phyloP scores from a whole-genome alignment of 2,329 filamentous ascomycete species.

The Cladosporium sp. region DNA sequence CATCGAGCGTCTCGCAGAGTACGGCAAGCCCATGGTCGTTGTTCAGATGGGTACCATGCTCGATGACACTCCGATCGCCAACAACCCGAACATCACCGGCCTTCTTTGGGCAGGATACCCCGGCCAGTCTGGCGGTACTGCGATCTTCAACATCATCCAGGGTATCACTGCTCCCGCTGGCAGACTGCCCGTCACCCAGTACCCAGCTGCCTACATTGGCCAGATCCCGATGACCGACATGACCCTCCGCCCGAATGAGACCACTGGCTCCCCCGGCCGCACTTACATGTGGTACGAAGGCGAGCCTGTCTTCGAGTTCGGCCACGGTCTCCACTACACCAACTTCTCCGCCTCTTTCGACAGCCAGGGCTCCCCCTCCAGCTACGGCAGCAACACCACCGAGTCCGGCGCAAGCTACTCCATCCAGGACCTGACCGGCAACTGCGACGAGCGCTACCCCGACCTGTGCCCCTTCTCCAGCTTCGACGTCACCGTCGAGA shows the following conservation, averaged over 20 bases:
- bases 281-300: slow-evolving; percentile 55
- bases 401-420: slow-evolving; percentile 14
- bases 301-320: slow-evolving; percentile 48
- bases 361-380: slow-evolving; percentile 11
- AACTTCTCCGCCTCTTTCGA: slow-evolving; percentile 37
- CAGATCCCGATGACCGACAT: slow-evolving; percentile 51
- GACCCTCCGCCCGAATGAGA: slow-evolving; percentile 43
- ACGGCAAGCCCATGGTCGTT: slow-evolving; percentile 47
- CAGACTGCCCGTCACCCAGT: slow-evolving; percentile 50
- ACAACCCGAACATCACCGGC: slow-evolving; percentile 44
- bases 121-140: slow-evolving; percentile 53
- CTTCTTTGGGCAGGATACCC: slow-evolving; percentile 56
- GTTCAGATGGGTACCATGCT: slow-evolving; percentile 48
- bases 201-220: slow-evolving; percentile 47
- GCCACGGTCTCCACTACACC: slow-evolving; percentile 54
- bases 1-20: slow-evolving; percentile 41
- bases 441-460: slow-evolving; percentile 33
- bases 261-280: slow-evolving; percentile 42
- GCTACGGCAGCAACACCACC: slow-evolving; percentile 15
- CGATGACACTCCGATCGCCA: slow-evolving; percentile 46
- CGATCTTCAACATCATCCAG: slow-evolving; percentile 49
- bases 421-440: slow-evolving; percentile 34
- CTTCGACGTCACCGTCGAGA: slow-evolving; percentile 41
- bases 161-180: slow-evolving; percentile 48
- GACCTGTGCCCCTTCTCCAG: slow-evolving; percentile 41